A percentile compares a stretch with the other conserved stretches of the same genome.
Evolutionary conservation across 2,329 filamentous ascomycete species (phyloP).

Genomic region (Phialophora tarda): DNA sequence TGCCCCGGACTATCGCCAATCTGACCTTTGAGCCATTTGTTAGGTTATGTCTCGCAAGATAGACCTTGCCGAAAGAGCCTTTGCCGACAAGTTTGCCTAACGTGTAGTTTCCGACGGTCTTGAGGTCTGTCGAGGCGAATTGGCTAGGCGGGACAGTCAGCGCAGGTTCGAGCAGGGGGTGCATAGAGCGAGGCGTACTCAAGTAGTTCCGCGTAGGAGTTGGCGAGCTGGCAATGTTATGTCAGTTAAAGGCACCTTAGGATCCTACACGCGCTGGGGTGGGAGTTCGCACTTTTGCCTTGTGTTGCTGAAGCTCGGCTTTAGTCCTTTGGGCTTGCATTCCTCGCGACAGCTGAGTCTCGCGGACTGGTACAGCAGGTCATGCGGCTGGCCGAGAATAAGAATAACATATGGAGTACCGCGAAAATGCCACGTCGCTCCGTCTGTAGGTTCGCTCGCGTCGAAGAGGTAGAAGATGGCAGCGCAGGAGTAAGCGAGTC

Average conservation of each 20-base stretch:
- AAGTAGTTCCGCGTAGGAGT: conserved; percentile 94
- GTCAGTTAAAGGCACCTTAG: conserved; percentile 31
- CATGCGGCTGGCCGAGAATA: conserved; percentile 26
- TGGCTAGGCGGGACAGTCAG: conserved; percentile 64
- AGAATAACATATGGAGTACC: conserved; percentile 33
- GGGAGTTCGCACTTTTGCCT: conserved; percentile 58
- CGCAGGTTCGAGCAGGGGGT: conserved; percentile 23
- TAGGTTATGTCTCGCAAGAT: conserved; percentile 93
- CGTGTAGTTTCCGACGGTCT: conserved; percentile 91
- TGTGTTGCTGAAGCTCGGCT: conserved; percentile 64
- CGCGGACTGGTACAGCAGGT: conserved; percentile 20
- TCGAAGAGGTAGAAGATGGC: background rate
- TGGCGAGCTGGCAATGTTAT: conserved; percentile 72
- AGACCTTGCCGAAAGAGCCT: conserved; percentile 97
- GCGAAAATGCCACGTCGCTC: background rate
- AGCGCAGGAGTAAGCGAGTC: conserved; percentile 8
- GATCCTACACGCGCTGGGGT: background rate
- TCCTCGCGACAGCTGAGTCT: conserved; percentile 27
- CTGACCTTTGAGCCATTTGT: conserved; percentile 95
- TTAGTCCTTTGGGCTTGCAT: conserved; percentile 56
- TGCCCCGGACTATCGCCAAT: conserved; percentile 19
- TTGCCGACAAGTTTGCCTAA: conserved; percentile 93
- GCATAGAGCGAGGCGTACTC: conserved; percentile 67
- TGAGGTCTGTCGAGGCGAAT: conserved; percentile 89
- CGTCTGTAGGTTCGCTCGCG: conserved; percentile 9